Evolutionary conservation across 495 filamentous ascomycete genomes (phyloP), one percentile per base, ranked within the genome.

Genomic region (Achaetomiella virescens): DNA sequence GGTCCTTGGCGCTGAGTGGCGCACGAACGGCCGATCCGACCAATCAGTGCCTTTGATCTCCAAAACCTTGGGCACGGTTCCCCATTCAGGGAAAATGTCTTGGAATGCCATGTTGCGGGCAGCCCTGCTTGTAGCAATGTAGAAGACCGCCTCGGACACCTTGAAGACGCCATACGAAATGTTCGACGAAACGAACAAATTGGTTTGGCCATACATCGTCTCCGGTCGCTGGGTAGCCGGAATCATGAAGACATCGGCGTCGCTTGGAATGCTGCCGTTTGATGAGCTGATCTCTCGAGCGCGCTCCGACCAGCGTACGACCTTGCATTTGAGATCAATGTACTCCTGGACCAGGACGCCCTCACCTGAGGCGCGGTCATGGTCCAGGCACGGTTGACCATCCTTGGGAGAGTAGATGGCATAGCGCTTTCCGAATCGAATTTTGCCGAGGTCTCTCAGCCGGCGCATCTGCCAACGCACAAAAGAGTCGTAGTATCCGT

Each of bases 131-230:
- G 88, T 92, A 43, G 87, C 78, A 57, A 97, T 76, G 69, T 83
- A 89, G 69, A 89, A 96, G 57, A 92, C 88, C 53, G 83, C 87
- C 42, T 91, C 84, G 18, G 83, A 81, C 45, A 87, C 80, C 74
- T 88, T 87, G 80, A 87, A 97, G 59, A 97, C 71, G 47, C 90
- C 90, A 64, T 97, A 97, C 12, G 75, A 54, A 38, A 61, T 25
- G 24, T 25, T 37, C 2, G 92, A 91, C 27, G 89, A 88, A 49
- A 97, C 89, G 65, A 97, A 97, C 69, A 90, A 95, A 73, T 89
- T 91, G 1, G 84, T 92, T 71, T 97, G 92, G 17, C 92, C 92
- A 63, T 96, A 97, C 91, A 97, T 96, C n/a, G 92, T 97, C 75
- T 97, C 92, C 14, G 92, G 89, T 61, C 93, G 81, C 54, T 97